phyloP scores from a whole-genome alignment of 176 grass and related monocot species.

The Oryza australiensis region DNA sequence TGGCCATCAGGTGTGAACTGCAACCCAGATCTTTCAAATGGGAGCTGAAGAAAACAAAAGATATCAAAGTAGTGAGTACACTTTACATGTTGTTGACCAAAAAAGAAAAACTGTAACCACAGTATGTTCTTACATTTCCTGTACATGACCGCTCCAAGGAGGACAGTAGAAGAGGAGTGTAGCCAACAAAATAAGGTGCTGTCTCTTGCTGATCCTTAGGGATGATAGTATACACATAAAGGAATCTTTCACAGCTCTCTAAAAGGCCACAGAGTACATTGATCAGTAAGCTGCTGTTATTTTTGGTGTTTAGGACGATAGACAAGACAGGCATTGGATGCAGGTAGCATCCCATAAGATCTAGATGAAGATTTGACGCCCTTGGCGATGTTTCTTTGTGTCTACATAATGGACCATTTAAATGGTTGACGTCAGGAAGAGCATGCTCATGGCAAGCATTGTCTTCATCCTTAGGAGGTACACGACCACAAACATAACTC shows the following conservation, averaged over 20 bases:
- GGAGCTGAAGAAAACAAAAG: constrained; percentile 49
- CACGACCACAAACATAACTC: constrained; percentile 6
- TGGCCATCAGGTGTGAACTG: constrained; percentile 73
- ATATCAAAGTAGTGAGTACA: constrained; percentile 16
- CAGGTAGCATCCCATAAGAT: constrained; percentile 59
- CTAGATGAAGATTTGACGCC: constrained; percentile 33
- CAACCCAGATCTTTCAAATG: constrained; percentile 59
- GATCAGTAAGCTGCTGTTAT: constrained; percentile 52
- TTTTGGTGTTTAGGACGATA: constrained; percentile 59
- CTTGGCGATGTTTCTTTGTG: constrained; percentile 31
- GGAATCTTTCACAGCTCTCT: constrained; percentile 52
- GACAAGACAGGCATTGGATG: constrained; percentile 74
- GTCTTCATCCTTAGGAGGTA: constrained; percentile 1
- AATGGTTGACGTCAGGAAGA: constrained; percentile 9
- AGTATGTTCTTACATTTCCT: constrained; percentile 60
- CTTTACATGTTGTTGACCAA: constrained; percentile 9
- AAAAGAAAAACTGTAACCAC: background rate
- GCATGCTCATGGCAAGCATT: constrained; percentile 23
- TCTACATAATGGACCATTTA: constrained; percentile 28
- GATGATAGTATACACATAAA: constrained; percentile 67
- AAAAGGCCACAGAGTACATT: constrained; percentile 70
- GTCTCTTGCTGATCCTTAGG: constrained; percentile 38
- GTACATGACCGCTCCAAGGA: constrained; percentile 46
- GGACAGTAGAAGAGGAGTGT: constrained; percentile 64
- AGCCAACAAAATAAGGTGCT: constrained; percentile 68